Evolutionary conservation across 305 asterid species (phyloP), one percentile per base, ranked within the genome.

Genomic region (Ruellia speciosa): DNA sequence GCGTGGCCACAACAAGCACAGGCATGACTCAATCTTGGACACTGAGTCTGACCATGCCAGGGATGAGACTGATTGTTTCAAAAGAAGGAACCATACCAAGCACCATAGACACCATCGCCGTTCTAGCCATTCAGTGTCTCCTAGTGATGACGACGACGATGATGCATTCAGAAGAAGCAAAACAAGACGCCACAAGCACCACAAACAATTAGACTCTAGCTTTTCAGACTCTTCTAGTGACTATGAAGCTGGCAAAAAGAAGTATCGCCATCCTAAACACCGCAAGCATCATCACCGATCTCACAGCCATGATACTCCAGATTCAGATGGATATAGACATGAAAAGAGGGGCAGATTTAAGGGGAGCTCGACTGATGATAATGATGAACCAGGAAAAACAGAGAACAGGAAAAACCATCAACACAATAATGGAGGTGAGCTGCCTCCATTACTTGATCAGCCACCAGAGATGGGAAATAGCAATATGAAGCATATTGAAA

Each of bases 1-100:
- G 70, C 82, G 56, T 35, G 59, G 68, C 56, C 84, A 75, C 52
- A 81, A 71, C 81, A 85, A 75, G 67, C 78, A 39, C 52, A 66
- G 63, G 66, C 80, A 67, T 63, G 78, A 56, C 56, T 66, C 71
- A 2, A 46, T 57, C 56, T 72, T 81, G 6, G 85, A 58, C 41
- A 37, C 11, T 37, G 41, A 7, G 9, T 70, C 70, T 6, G 49
- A 43, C 49, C 4, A 9, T 39, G 78, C 78, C 4, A 72, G 71
- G 43, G 73, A 75, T 20, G 90, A 76, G 52, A 62, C 35, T n/a
- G 78, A 54, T 56, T 52, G 57, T 16, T 50, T 40, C 45, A 68
- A 73, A 53, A 79, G 70, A 62, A 72, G 70, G 66, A 65, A 37
- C 15, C 72, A 51, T 41, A 18, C 56, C 40, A 82, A 69, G 74